Evolutionary conservation across 257 asterid species (phyloP).

Genomic region (Knoxia roxburghii): DNA sequence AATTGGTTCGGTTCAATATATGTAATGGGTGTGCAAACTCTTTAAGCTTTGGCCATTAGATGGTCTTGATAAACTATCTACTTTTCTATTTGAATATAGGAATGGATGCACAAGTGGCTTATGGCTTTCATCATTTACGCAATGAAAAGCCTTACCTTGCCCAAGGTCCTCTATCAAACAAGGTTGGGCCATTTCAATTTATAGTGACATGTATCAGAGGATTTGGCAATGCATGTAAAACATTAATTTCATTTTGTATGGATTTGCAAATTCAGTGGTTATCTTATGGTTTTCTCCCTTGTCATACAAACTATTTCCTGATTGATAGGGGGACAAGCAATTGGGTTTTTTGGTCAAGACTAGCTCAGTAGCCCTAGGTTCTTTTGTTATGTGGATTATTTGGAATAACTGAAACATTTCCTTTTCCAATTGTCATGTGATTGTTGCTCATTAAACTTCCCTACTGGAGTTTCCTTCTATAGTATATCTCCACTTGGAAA

Average conservation of each 20-base stretch:
- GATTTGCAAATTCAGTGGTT: not conserved
- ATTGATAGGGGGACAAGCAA: not conserved
- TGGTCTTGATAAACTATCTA: slow-evolving; percentile 10
- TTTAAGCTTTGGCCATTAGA: not conserved
- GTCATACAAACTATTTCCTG: not conserved
- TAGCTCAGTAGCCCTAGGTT: not conserved
- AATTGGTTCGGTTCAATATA: not conserved
- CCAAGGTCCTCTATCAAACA: slow-evolving; percentile 88
- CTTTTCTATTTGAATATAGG: slow-evolving; percentile 42
- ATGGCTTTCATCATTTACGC: slow-evolving; percentile 92
- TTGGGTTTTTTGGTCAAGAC: not conserved
- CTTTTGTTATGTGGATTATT: too few species aligned
- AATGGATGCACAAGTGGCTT: slow-evolving; percentile 97
- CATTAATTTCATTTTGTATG: not conserved
- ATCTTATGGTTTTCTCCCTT: not conserved
- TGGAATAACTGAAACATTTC: too few species aligned
- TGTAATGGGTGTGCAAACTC: not conserved
- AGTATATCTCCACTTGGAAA: not conserved
- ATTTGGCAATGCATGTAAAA: not conserved
- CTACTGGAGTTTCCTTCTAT: not conserved
- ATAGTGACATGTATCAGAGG: not conserved
- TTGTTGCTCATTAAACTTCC: not conserved
- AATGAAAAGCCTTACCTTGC: slow-evolving; percentile 91
- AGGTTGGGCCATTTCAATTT: slow-evolving; percentile 41
- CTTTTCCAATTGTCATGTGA: not conserved